Conservation (phyloP, 257 asterid species). For the Rhazya stricta region DNA sequence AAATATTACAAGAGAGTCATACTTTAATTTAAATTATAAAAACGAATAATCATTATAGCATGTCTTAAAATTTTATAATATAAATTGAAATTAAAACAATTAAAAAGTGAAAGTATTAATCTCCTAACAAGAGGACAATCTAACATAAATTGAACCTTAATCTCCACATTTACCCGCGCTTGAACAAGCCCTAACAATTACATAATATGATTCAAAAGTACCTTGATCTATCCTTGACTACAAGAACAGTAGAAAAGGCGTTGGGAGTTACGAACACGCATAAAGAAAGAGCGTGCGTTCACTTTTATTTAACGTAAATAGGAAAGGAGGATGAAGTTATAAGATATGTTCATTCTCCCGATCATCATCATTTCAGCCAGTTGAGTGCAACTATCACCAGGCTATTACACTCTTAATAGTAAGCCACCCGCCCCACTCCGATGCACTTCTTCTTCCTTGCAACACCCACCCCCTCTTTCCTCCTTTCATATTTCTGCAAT, state of each 20-base stretch:
- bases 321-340: conserved; percentile 1
- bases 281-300: conserved; percentile 5
- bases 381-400: conserved; percentile 17
- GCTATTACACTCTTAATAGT: not conserved
- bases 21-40: too few relatives aligned
- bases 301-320: conserved; percentile 5
- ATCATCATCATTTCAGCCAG: conserved; percentile 19
- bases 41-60: too few relatives aligned
- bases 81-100: too few relatives aligned
- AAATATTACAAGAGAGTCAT: too few relatives aligned
- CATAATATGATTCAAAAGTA: too few relatives aligned
- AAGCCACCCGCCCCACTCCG: not conserved
- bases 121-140: too few relatives aligned
- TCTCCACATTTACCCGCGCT: too few relatives aligned
- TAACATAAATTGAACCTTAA: too few relatives aligned
- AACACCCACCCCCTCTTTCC: conserved; percentile 17
- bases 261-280: not conserved
- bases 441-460: not conserved
- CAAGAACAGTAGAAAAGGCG: not conserved
- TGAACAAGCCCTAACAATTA: too few relatives aligned
- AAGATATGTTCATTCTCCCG: not conserved
- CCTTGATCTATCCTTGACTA: too few relatives aligned
- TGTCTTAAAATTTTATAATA: too few relatives aligned
- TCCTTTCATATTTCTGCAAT: conserved; percentile 59
- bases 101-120: too few relatives aligned